Percentiles rank a stretch among this genome's conserved stretches.
Evolutionary conservation across 192 early-diverging fungal genomes (phyloP).

Genomic region (Chytriomyces sp.): DNA sequence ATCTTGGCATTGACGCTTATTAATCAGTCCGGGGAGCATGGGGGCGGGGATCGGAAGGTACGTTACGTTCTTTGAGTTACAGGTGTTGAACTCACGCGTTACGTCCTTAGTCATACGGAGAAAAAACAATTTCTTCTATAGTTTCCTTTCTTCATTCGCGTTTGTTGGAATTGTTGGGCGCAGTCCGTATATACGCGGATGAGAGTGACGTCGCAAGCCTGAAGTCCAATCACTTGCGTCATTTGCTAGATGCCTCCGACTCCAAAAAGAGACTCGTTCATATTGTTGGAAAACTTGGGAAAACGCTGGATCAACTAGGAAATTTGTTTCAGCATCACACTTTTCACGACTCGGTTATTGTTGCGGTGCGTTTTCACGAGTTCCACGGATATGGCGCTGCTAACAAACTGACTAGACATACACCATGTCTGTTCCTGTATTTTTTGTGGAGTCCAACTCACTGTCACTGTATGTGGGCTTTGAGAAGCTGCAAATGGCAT

Average conservation of each 20-base stretch:
- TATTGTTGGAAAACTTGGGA: not conserved
- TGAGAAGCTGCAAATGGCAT: slow-evolving; percentile 31
- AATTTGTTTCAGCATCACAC: not conserved
- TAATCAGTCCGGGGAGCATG: not conserved
- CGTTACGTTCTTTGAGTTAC: no score
- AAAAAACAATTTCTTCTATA: not conserved
- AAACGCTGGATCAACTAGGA: not conserved
- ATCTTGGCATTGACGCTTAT: not conserved
- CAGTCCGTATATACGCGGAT: not conserved
- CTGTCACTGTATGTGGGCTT: slow-evolving; percentile 25
- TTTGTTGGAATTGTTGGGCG: not conserved
- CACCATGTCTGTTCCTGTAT: slow-evolving; percentile 26
- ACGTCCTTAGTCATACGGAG: not conserved
- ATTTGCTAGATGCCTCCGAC: not conserved
- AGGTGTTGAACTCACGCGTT: not conserved
- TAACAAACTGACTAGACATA: not conserved
- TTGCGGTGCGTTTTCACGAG: not conserved
- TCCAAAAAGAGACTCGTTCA: not conserved
- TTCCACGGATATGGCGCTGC: not conserved
- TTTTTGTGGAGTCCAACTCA: slow-evolving; percentile 38
- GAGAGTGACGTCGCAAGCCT: not conserved
- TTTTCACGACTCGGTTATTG: slow-evolving; percentile 1
- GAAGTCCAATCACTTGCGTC: not conserved
- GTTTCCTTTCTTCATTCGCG: not conserved
- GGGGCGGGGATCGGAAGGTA: not conserved